These are phyloP conservation scores for Lipomyces sp. DNA, from an alignment of 805 yeast species.

Conservation along the genomic window DNA sequence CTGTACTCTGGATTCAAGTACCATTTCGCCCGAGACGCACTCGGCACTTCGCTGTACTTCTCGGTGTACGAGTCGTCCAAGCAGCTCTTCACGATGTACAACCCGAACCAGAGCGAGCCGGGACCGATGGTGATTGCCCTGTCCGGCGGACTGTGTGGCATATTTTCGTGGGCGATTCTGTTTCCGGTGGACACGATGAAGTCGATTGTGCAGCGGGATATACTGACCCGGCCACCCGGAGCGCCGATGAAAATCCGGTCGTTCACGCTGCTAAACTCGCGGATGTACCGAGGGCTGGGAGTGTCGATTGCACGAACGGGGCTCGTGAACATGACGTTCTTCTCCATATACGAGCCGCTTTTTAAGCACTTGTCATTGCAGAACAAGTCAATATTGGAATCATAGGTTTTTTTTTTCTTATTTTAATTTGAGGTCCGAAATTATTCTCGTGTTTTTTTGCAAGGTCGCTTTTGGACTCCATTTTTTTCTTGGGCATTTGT, in stretches of 20 bases:
- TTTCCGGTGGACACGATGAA: conserved; percentile 83
- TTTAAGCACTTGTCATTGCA: conserved; percentile 50
- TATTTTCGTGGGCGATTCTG: conserved; percentile 67
- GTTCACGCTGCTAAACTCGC: conserved; percentile 44
- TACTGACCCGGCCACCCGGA: conserved; percentile 56
- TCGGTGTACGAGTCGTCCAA: conserved; percentile 73
- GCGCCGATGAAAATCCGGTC: conserved; percentile 43
- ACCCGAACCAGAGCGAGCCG: conserved; percentile 33
- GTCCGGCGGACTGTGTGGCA: conserved; percentile 80
- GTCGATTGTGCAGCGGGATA: conserved; percentile 69
- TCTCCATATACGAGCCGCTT: conserved; percentile 57
- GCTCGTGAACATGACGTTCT: conserved; percentile 70
- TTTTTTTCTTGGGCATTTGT: too few relatives aligned
- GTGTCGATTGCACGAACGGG: conserved; percentile 71
- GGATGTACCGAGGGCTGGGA: conserved; percentile 73
- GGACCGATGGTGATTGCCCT: conserved; percentile 51
- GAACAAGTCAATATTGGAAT: conserved; percentile 35
- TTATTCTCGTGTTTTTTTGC: neutral
- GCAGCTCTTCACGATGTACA: conserved; percentile 30
- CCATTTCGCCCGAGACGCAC: conserved; percentile 64
- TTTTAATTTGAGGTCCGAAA: neutral
- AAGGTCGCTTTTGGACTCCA: too few relatives aligned
- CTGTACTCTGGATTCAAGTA: conserved; percentile 70
- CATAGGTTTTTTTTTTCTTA: neutral
- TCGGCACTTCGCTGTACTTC: conserved; percentile 71